Evolutionary conservation across 352 stramenopile species (phyloP).

Genomic region (Globisporangium lucens): DNA sequence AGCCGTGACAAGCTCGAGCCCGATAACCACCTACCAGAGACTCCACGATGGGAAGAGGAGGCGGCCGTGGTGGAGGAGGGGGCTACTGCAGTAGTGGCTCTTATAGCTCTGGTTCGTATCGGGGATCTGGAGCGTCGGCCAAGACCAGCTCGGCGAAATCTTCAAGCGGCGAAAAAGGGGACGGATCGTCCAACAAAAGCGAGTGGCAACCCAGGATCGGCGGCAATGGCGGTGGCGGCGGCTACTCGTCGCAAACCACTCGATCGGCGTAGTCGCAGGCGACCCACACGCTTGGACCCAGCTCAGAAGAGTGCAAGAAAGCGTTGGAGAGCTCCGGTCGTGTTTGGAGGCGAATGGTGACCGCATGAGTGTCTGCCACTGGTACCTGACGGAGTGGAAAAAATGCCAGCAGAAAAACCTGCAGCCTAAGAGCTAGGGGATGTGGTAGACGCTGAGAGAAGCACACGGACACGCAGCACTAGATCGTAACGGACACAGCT

Average conservation of each 20-base stretch:
- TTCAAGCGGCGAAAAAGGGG: neutral
- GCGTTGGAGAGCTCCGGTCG: constrained; percentile 2
- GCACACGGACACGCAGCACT: neutral
- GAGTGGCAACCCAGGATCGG: neutral
- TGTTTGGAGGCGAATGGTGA: constrained; percentile 2
- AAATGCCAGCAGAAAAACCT: constrained; percentile 7
- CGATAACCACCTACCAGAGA: neutral
- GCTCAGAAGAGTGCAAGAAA: neutral
- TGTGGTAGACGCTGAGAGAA: neutral
- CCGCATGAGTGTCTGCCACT: neutral
- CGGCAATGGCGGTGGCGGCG: neutral
- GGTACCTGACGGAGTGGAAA: constrained; percentile 2
- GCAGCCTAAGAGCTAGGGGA: neutral
- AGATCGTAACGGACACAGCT: neutral
- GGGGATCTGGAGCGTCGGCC: neutral
- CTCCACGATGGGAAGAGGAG: constrained; percentile 4
- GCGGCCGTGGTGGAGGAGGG: neutral
- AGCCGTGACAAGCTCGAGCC: neutral
- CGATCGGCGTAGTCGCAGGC: neutral
- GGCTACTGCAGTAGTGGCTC: neutral
- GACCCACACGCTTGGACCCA: neutral
- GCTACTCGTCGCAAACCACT: neutral
- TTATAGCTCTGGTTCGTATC: neutral
- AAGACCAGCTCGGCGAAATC: neutral
- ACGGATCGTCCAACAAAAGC: neutral